Base-by-base conservation (phyloP, 805 yeast genomes). In the Spathaspora hagerdaliae region DNA sequence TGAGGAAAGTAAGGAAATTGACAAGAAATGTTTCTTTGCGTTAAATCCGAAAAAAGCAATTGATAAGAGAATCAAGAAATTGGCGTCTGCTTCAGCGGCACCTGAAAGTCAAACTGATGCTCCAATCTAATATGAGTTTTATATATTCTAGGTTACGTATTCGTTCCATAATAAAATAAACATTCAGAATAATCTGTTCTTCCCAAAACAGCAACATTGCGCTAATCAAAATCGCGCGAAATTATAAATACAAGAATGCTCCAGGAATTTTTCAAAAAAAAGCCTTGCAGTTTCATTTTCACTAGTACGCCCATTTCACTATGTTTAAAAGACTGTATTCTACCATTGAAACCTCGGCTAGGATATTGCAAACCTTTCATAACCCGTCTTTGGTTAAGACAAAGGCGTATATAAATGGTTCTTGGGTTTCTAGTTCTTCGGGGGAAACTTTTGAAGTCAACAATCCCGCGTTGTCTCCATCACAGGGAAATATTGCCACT, bases 401-500 rank as follows among this genome's bases (percentile, higher is more conserved):
- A n/a, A 76, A 79, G 42, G 85, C 85, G 3, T 79, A 68, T 52
- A 70, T 87, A 61, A 81, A 87, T 56, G 96, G 96, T 36, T 68
- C 81, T 54, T 90, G 96, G 96, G 60, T 79, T 31, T 55, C 65
- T 27, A 64, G 77, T 6, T 48, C 61, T 11, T 61, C 72, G 11
- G 60, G 69, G 7, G 67, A 70, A 13, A 63, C 74, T 3, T 90
- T 89, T 61, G 66, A 73, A 3, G 95, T 91, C 13, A 62, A 65
- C 11, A 88, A 92, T 61, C 97, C 97, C 5, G 95, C 95, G 0
- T 73, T 77, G 26, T 48, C 45, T 41, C 65, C 65, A 4, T 47
- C 50, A 8, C 74, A 69, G 19, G 74, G 74, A 14, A 65, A 70
- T 12, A 48, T 71, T 19, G 76, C 81, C 6, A 65, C 70, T 3